Conservation (phyloP, 1,139 yeast species). For the Blastobotrys ciferrii region DNA sequence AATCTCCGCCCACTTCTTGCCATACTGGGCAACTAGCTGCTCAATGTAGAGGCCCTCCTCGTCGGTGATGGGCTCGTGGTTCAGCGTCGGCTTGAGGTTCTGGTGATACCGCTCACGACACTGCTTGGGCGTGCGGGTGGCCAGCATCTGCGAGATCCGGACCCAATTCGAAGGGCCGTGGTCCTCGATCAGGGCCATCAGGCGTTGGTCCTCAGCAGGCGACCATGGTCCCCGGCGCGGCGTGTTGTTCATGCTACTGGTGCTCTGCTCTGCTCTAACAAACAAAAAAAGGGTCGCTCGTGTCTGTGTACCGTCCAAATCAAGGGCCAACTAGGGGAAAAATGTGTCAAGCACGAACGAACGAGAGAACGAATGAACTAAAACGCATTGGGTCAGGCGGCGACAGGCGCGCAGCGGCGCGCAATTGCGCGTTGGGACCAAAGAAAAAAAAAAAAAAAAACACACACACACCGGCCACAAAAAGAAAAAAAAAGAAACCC, state of each 20-base stretch:
- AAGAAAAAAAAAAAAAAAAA: neutral
- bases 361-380: neutral
- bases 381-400: slow-evolving; percentile 5
- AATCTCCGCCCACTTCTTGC: slow-evolving; percentile 93
- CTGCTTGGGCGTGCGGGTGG: slow-evolving; percentile 85
- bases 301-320: too few relatives aligned
- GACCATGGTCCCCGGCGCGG: slow-evolving; percentile 83
- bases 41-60: slow-evolving; percentile 86
- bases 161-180: slow-evolving; percentile 95
- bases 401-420: neutral
- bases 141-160: slow-evolving; percentile 68
- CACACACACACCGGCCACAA: neutral
- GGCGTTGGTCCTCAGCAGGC: slow-evolving; percentile 73
- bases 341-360: neutral
- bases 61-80: slow-evolving; percentile 75
- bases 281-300: too few relatives aligned
- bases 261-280: too few relatives aligned
- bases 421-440: slow-evolving; percentile 2
- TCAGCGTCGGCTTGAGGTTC: slow-evolving; percentile 79
- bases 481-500: neutral
- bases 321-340: too few relatives aligned
- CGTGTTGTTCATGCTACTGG: slow-evolving; percentile 15
- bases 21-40: slow-evolving; percentile 71
- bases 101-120: slow-evolving; percentile 92
- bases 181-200: slow-evolving; percentile 64